Evolutionary conservation across 768 basidiomycete species (phyloP), one percentile per base, ranked within the genome.

Genomic region (Phylloporus sp.): DNA sequence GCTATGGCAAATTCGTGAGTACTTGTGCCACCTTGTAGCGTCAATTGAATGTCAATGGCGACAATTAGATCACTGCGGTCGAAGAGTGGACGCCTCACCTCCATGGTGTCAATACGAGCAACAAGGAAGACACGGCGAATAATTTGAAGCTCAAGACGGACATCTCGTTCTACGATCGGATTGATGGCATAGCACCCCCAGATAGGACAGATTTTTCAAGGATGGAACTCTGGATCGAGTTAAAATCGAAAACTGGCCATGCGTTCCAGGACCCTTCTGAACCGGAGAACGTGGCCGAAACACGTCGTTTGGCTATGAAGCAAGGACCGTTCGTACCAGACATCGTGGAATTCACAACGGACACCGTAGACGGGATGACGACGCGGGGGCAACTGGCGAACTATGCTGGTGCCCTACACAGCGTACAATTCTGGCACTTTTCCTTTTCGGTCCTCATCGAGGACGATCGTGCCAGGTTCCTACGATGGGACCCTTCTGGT

Each of bases 401-500:
- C 18, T 45, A 45, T 15, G 29, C 43, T 3, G 18, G 43, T 22
- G 43, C 43, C 6, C 20, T 18, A 6, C 29, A 45, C 29, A 32
- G 43, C 29, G 6, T 31, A 13, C 43, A 45, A 35, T 46, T 18
- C 43, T n/a, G n/a, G n/a, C n/a, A n/a, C n/a, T n/a, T n/a, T n/a
- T n/a, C n/a, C n/a, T n/a, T n/a, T n/a, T n/a, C n/a, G n/a, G 29
- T 71, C 13, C 46, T 65, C 28, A 53, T 75, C n/a, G 61, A 50
- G 41, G 59, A 57, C 9, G 31, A 54, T 2, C 35, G 27, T 36
- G 69, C 66, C 2, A 58, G 72, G 3, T 61, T 75, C 35, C 52
- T 74, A n/a, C 61, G 64, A 36, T 74, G 68, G 68, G 73, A 75
- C 53, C 66, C 66, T 6, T 39, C 59, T 22, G 38, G 38, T 29